Percentiles rank a stretch among this genome's conserved stretches.
phyloP scores from a whole-genome alignment of 1,139 yeast species.

The Williopsis jadinii region DNA sequence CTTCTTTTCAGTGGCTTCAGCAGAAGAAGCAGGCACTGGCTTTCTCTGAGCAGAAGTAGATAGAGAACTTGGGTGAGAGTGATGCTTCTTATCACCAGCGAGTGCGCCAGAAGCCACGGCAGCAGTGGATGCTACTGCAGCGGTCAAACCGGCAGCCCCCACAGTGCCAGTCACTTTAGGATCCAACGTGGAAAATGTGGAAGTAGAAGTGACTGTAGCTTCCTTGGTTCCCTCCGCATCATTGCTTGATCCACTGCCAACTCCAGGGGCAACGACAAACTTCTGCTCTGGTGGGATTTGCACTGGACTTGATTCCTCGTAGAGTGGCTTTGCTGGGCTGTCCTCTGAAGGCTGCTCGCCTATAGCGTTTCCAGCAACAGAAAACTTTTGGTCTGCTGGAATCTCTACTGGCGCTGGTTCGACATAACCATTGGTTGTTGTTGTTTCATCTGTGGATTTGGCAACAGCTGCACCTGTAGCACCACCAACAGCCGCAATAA shows the following conservation, averaged over 20 bases:
- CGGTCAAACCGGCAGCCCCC: neutral
- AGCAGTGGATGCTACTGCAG: neutral
- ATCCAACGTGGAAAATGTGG: slow-evolving; percentile 5
- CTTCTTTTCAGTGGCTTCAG: slow-evolving; percentile 5
- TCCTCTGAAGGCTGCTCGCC: too few relatives aligned
- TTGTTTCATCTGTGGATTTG: neutral
- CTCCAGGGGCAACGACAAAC: neutral
- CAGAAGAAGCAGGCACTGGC: slow-evolving; percentile 1
- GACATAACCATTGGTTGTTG: neutral
- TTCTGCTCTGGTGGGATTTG: slow-evolving; percentile 15
- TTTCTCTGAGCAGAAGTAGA: neutral
- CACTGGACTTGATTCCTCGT: too few relatives aligned
- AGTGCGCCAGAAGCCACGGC: slow-evolving; percentile 1
- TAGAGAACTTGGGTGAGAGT: neutral
- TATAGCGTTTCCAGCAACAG: neutral
- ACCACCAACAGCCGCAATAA: slow-evolving; percentile 2
- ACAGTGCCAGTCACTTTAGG: slow-evolving; percentile 9
- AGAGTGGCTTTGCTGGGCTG: too few relatives aligned
- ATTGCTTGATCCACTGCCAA: too few relatives aligned
- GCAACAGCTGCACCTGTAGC: slow-evolving; percentile 3
- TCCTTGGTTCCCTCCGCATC: too few relatives aligned
- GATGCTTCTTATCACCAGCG: neutral
- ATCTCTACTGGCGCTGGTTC: slow-evolving; percentile 13
- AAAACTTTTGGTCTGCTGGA: slow-evolving; percentile 12
- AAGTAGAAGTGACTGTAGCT: too few relatives aligned